phyloP scores from a whole-genome alignment of 768 basidiomycete species.

The Suillus alpinus region DNA sequence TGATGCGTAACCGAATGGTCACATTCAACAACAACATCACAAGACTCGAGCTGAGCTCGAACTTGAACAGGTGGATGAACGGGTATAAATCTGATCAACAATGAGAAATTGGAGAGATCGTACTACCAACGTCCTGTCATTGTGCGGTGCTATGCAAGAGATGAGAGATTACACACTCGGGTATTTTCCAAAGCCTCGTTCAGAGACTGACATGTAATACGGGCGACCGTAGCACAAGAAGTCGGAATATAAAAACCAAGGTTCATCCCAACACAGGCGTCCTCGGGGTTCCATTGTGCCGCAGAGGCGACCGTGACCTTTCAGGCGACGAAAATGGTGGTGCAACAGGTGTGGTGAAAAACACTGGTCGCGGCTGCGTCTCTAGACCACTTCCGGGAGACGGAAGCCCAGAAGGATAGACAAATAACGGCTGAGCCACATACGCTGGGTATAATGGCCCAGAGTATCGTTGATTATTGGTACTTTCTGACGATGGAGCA shows the following conservation, averaged over 20 bases:
- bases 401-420: slow-evolving; percentile 29
- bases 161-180: background rate
- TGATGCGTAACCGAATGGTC: background rate
- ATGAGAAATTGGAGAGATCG: background rate
- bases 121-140: background rate
- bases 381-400: slow-evolving; percentile 18
- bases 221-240: background rate
- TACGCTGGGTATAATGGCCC: slow-evolving; percentile 24
- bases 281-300: background rate
- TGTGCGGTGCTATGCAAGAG: background rate
- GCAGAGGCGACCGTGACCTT: slow-evolving; percentile 1
- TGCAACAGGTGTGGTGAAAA: slow-evolving; percentile 1
- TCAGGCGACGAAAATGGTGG: background rate
- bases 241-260: background rate
- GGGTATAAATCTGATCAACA: background rate
- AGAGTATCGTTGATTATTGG: slow-evolving; percentile 19
- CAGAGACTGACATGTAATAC: background rate
- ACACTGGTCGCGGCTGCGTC: background rate
- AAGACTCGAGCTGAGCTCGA: background rate
- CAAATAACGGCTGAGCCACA: slow-evolving; percentile 29
- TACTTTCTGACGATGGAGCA: slow-evolving; percentile 29
- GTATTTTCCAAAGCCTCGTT: background rate
- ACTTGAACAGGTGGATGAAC: background rate
- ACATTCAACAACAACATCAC: background rate
- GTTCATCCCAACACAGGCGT: background rate